Evolutionary conservation across 2,329 filamentous ascomycete species (phyloP).

Genomic region (Pseudocercospora pini-densiflorae): DNA sequence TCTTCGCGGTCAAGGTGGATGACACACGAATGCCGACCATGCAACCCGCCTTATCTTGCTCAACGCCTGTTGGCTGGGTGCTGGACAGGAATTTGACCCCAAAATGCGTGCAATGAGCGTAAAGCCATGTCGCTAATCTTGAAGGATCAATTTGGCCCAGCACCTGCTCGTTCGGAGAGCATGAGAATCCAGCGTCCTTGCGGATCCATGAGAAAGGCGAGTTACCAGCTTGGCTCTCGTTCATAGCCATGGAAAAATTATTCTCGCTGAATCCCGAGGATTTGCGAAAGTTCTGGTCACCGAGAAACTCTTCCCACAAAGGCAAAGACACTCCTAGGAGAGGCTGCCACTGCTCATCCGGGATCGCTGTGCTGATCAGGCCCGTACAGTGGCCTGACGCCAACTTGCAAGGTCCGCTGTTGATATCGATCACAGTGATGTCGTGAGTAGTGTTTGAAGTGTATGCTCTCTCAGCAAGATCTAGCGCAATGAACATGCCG

Average conservation of each 20-base stretch:
- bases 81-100: slow-evolving; percentile 2
- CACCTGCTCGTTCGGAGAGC: neutral
- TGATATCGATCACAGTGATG: slow-evolving; percentile 4
- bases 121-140: neutral
- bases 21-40: neutral
- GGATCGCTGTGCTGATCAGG: neutral
- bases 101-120: neutral
- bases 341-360: neutral
- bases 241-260: neutral
- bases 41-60: neutral
- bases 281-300: neutral
- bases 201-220: neutral
- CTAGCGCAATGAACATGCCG: slow-evolving; percentile 4
- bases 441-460: neutral
- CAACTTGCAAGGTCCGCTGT: neutral
- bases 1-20: neutral
- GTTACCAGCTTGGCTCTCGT: neutral
- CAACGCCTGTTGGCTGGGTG: neutral
- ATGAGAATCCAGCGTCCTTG: neutral
- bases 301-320: neutral
- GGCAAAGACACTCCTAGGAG: neutral
- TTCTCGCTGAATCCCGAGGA: neutral
- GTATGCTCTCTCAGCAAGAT: slow-evolving; percentile 2
- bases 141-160: neutral
- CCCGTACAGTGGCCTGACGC: slow-evolving; percentile 2